Evolutionary conservation across 2,329 filamentous ascomycete species (phyloP).

Genomic region (Onygena corvina): DNA sequence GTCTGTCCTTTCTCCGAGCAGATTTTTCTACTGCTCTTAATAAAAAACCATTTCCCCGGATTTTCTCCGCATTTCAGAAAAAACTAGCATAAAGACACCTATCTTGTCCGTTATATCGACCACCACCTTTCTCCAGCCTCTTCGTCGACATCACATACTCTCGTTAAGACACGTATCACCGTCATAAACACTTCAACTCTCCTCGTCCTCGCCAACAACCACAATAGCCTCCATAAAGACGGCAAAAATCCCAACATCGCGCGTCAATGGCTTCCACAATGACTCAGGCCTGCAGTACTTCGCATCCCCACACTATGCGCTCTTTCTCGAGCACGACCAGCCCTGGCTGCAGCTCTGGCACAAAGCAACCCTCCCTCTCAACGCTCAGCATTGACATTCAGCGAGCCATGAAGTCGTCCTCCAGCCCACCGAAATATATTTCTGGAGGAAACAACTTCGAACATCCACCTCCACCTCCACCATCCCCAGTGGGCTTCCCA

Average conservation of each 20-base stretch:
- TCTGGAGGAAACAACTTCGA: constrained; percentile 21
- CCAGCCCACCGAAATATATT: constrained; percentile 23
- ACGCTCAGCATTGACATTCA: constrained; percentile 30
- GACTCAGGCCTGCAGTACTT: constrained; percentile 8
- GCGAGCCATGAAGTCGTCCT: constrained; percentile 29
- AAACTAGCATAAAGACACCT: too few relatives aligned
- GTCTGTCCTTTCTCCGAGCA: background rate
- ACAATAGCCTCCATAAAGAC: background rate
- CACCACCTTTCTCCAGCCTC: too few relatives aligned
- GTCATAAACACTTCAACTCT: background rate
- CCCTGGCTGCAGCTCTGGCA: background rate
- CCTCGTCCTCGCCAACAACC: background rate
- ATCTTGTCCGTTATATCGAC: too few relatives aligned
- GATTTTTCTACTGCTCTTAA: background rate
- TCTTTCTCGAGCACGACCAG: background rate
- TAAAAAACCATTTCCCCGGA: constrained; percentile 1
- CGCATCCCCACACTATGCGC: constrained; percentile 6
- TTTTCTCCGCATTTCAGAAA: background rate
- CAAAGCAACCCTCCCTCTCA: constrained; percentile 4
- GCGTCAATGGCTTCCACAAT: constrained; percentile 7
- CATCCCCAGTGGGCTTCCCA: constrained; percentile 21
- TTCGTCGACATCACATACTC: too few relatives aligned
- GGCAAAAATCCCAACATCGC: background rate
- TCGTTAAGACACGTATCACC: too few relatives aligned
- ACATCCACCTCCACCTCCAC: constrained; percentile 24